Evolutionary conservation across 108 stramenopile genomes (phyloP).

Genomic region (Nitzschia sp.): DNA sequence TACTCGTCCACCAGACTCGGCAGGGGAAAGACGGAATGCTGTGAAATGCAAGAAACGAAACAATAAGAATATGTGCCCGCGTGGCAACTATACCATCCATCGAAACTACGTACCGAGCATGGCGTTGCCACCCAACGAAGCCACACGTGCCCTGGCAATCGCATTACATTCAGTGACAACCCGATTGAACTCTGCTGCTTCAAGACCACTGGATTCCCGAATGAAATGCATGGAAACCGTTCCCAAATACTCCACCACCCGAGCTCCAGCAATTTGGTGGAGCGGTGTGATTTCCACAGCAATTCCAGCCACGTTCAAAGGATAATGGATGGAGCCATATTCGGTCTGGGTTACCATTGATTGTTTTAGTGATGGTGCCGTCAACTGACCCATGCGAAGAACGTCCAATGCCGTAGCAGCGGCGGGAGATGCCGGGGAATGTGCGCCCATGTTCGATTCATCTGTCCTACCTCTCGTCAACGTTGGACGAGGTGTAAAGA

Average conservation of each 20-base stretch:
- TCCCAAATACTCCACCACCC: constrained; percentile 79
- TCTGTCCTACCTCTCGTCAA: constrained; percentile 27
- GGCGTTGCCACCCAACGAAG: constrained; percentile 86
- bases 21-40: constrained; percentile 81
- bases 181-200: constrained; percentile 80
- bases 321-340: not conserved
- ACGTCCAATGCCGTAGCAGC: constrained; percentile 19
- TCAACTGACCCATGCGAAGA: constrained; percentile 9
- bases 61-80: not conserved
- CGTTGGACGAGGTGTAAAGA: constrained; percentile 25
- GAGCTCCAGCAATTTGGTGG: constrained; percentile 65
- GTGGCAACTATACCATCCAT: too few relatives aligned
- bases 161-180: constrained; percentile 91
- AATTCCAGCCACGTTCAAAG: constrained; percentile 56
- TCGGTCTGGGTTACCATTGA: constrained; percentile 1
- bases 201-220: constrained; percentile 77
- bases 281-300: constrained; percentile 82
- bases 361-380: constrained; percentile 27
- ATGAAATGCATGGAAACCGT: constrained; percentile 87
- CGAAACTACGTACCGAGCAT: constrained; percentile 67
- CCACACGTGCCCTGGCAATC: constrained; percentile 86
- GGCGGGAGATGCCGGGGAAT: not conserved
- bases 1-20: constrained; percentile 84
- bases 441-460: not conserved
- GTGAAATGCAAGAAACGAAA: not conserved